These are phyloP conservation scores for Gautieria morchelliformis DNA, from an alignment of 768 basidiomycete species.

Conservation along the genomic window DNA sequence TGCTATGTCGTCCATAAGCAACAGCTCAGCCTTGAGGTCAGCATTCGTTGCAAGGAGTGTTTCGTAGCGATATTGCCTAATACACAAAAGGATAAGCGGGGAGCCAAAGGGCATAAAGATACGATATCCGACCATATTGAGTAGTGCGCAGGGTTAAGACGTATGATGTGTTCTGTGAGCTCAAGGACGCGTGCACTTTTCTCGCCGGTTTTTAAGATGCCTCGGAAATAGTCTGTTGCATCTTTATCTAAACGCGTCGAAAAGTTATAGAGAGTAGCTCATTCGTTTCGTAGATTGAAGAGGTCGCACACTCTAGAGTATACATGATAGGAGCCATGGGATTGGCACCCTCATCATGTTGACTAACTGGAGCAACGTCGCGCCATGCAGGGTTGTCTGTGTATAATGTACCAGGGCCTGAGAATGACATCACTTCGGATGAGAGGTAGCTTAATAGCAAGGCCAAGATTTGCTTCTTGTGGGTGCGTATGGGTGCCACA, in stretches of 20 bases:
- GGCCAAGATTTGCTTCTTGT: too few species aligned
- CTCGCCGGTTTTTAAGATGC: slow-evolving; percentile 67
- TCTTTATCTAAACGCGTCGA: slow-evolving; percentile 59
- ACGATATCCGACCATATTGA: slow-evolving; percentile 71
- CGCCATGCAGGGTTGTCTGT: slow-evolving; percentile 64
- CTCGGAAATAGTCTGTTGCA: slow-evolving; percentile 88
- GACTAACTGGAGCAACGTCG: slow-evolving; percentile 70
- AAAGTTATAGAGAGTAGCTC: background rate
- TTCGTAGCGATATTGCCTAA: slow-evolving; percentile 91
- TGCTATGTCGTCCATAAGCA: slow-evolving; percentile 81
- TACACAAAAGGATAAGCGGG: background rate
- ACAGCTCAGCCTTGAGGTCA: slow-evolving; percentile 68
- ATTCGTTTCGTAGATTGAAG: background rate
- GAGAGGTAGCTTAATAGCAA: background rate
- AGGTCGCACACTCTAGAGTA: slow-evolving; percentile 64
- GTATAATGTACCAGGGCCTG: slow-evolving; percentile 28
- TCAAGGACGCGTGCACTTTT: slow-evolving; percentile 72
- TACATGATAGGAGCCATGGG: slow-evolving; percentile 93
- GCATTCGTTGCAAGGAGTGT: slow-evolving; percentile 62
- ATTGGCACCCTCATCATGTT: slow-evolving; percentile 61
- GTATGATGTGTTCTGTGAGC: slow-evolving; percentile 82
- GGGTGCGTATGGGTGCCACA: too few species aligned
- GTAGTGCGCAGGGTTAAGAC: slow-evolving; percentile 92
- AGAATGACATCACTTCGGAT: background rate
- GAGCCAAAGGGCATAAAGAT: background rate